A percentile compares a stretch with the other conserved stretches of the same genome.
These are phyloP conservation scores for Nemania sp. DNA, from an alignment of 2,329 filamentous ascomycete species.

Conservation along the genomic window DNA sequence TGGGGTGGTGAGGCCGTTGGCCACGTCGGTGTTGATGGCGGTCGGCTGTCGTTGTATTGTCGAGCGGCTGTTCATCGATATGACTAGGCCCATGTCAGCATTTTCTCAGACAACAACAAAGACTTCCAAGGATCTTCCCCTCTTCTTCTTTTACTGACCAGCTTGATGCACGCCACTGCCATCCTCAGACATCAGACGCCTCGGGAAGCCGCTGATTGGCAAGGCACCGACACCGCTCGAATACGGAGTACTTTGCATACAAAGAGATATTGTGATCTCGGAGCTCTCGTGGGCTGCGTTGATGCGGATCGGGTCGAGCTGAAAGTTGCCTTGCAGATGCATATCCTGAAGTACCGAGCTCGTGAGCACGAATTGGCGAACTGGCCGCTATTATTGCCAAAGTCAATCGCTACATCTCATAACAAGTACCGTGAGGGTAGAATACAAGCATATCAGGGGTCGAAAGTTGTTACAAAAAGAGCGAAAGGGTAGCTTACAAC, in stretches of 20 bases:
- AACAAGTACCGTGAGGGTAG: background rate
- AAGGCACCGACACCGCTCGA: slow-evolving; percentile 35
- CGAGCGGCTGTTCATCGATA: slow-evolving; percentile 22
- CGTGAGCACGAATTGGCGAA: slow-evolving; percentile 35
- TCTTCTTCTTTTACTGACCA: slow-evolving; percentile 20
- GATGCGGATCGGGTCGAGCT: slow-evolving; percentile 36
- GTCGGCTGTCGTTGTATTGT: slow-evolving; percentile 18
- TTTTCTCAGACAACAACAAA: background rate
- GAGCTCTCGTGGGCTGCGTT: slow-evolving; percentile 32
- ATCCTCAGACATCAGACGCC: slow-evolving; percentile 39
- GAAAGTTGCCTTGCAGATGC: slow-evolving; percentile 40
- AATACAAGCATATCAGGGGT: too few species aligned
- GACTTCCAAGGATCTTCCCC: background rate
- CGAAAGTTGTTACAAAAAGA: background rate
- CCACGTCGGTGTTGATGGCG: background rate
- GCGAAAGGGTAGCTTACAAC: slow-evolving; percentile 4
- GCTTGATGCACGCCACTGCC: slow-evolving; percentile 31
- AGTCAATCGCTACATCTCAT: background rate
- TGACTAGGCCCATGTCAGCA: slow-evolving; percentile 7
- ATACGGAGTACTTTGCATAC: slow-evolving; percentile 33
- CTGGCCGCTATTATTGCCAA: slow-evolving; percentile 22
- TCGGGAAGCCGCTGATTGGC: slow-evolving; percentile 41
- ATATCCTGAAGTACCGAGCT: slow-evolving; percentile 39
- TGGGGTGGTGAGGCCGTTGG: background rate
- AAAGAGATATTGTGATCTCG: slow-evolving; percentile 37